These are phyloP conservation scores for Bipolaris oryzae DNA, from an alignment of 2,329 filamentous ascomycete species.

Conservation along the genomic window DNA sequence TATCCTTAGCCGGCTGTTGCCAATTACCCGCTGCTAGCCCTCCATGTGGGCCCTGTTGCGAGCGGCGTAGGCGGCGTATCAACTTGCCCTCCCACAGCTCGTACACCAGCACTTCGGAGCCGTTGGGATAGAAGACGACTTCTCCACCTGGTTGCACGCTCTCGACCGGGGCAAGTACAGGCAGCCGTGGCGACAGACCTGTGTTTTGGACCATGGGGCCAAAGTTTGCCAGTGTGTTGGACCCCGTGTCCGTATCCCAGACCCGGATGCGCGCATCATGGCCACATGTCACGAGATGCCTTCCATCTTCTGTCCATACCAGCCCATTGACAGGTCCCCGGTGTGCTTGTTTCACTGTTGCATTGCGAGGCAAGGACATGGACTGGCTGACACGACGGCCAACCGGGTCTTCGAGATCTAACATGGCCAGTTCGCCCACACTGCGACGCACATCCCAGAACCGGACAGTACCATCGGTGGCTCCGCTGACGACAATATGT, in stretches of 20 bases:
- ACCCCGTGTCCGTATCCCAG: slow-evolving; percentile 80
- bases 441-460: slow-evolving; percentile 88
- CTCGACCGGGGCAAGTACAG: slow-evolving; percentile 64
- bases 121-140: slow-evolving; percentile 79
- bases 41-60: slow-evolving; percentile 51
- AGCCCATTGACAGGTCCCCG: slow-evolving; percentile 82
- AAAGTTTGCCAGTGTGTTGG: slow-evolving; percentile 88
- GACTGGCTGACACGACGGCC: slow-evolving; percentile 62
- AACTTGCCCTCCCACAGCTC: slow-evolving; percentile 78
- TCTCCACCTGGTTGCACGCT: slow-evolving; percentile 65
- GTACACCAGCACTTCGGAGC: slow-evolving; percentile 75
- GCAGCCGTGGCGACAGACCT: slow-evolving; percentile 48
- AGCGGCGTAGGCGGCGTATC: slow-evolving; percentile 72
- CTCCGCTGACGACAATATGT: slow-evolving; percentile 80
- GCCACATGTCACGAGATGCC: slow-evolving; percentile 77
- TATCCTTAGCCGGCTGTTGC: slow-evolving; percentile 39
- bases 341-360: slow-evolving; percentile 65
- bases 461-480: slow-evolving; percentile 81
- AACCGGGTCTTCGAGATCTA: slow-evolving; percentile 83
- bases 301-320: slow-evolving; percentile 81
- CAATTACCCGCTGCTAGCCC: slow-evolving; percentile 42
- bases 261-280: slow-evolving; percentile 85
- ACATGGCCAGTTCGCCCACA: slow-evolving; percentile 73
- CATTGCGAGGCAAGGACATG: slow-evolving; percentile 47
- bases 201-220: slow-evolving; percentile 79